These are phyloP conservation scores for Bretziella fagacearum DNA, from an alignment of 2,329 filamentous ascomycete species.

Conservation along the genomic window DNA sequence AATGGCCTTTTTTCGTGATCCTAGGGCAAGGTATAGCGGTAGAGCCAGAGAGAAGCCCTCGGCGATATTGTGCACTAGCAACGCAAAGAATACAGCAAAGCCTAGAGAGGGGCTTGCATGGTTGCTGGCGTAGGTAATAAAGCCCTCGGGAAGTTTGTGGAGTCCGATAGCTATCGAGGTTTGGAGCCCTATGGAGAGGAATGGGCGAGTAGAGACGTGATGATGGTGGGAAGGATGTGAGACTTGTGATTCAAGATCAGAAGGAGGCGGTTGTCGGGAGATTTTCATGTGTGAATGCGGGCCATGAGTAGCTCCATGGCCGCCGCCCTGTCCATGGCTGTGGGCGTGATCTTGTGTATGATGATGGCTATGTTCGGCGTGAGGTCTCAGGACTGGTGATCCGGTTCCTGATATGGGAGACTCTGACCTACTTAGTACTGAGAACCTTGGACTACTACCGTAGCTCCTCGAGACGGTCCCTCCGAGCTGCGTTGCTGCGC, in stretches of 20 bases:
- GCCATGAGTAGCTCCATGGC: not conserved
- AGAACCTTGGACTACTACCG: not conserved
- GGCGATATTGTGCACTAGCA: slow-evolving; percentile 96
- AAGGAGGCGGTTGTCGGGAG: slow-evolving; percentile 11
- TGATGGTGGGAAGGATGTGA: slow-evolving; percentile 51
- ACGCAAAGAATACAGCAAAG: slow-evolving; percentile 80
- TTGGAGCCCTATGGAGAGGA: slow-evolving; percentile 86
- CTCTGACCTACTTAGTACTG: not conserved
- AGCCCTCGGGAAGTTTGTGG: slow-evolving; percentile 81
- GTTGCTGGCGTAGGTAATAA: slow-evolving; percentile 91
- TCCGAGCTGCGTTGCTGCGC: not conserved
- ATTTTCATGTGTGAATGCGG: not conserved
- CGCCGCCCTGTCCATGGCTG: not conserved
- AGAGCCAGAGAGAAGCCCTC: slow-evolving; percentile 92
- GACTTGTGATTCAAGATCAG: slow-evolving; percentile 27
- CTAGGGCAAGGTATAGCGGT: slow-evolving; percentile 78
- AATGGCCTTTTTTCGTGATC: slow-evolving; percentile 66
- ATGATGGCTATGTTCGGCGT: not conserved
- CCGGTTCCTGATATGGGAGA: not conserved
- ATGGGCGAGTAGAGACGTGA: slow-evolving; percentile 86
- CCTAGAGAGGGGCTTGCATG: slow-evolving; percentile 83
- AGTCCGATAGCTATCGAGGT: slow-evolving; percentile 88
- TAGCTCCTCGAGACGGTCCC: not conserved
- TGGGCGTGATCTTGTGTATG: not conserved
- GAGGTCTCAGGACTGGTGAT: not conserved